Percentiles rank a stretch among this genome's conserved stretches.
These are phyloP conservation scores for Coprinopsis sp. DNA, from an alignment of 768 basidiomycete genomes.

Conservation along the genomic window DNA sequence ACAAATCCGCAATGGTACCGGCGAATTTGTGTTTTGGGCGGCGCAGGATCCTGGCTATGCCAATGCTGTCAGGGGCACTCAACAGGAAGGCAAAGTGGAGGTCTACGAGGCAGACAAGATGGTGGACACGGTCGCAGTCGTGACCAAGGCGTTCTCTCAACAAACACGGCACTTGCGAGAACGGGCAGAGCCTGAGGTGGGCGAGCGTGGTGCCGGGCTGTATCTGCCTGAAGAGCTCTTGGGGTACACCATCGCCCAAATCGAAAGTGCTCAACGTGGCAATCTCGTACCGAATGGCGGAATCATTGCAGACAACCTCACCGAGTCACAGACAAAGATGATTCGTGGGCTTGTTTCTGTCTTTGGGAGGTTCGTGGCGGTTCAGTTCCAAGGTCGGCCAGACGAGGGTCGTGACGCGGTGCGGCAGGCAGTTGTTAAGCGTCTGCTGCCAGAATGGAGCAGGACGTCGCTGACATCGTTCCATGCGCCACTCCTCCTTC, in stretches of 20 bases:
- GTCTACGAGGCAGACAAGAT: slow-evolving; percentile 67
- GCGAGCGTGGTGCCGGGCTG: slow-evolving; percentile 77
- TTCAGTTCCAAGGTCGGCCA: slow-evolving; percentile 64
- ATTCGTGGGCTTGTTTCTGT: slow-evolving; percentile 72
- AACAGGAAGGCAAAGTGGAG: slow-evolving; percentile 48
- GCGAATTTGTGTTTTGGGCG: slow-evolving; percentile 87
- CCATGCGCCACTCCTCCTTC: slow-evolving; percentile 78
- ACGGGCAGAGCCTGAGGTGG: slow-evolving; percentile 62
- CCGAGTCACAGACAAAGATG: slow-evolving; percentile 74
- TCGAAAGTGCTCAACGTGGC: slow-evolving; percentile 81
- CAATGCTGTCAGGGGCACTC: slow-evolving; percentile 46
- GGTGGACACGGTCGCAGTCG: slow-evolving; percentile 80
- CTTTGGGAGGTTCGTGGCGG: slow-evolving; percentile 57
- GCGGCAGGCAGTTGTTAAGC: slow-evolving; percentile 82
- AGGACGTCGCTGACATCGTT: slow-evolving; percentile 78
- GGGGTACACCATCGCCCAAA: slow-evolving; percentile 78
- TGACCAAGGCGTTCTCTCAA: slow-evolving; percentile 74
- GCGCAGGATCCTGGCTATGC: slow-evolving; percentile 74
- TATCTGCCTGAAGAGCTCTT: slow-evolving; percentile 91
- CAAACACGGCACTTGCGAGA: slow-evolving; percentile 83
- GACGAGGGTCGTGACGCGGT: slow-evolving; percentile 77
- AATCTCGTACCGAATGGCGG: slow-evolving; percentile 31
- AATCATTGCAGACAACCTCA: slow-evolving; percentile 67
- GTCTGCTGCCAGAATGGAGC: slow-evolving; percentile 89
- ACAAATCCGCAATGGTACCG: slow-evolving; percentile 75